Conservation (phyloP, 1,284 basidiomycete species). For the Ganoderma sinense region DNA sequence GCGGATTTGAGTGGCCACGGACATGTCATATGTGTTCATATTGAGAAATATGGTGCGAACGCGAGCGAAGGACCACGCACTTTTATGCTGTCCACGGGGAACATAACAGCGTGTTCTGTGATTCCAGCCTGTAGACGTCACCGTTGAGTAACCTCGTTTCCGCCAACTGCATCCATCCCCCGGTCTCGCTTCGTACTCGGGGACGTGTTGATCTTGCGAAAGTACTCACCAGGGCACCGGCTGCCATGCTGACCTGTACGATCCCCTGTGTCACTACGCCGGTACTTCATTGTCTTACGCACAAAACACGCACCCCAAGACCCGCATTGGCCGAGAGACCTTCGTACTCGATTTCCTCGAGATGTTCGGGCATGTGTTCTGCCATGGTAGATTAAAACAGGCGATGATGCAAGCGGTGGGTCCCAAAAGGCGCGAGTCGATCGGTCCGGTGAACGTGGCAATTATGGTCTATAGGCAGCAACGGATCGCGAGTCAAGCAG, state of each 20-base stretch:
- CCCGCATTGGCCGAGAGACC: slow-evolving; percentile 79
- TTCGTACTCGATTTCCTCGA: slow-evolving; percentile 79
- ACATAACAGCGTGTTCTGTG: slow-evolving; percentile 99
- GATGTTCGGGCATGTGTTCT: slow-evolving; percentile 11
- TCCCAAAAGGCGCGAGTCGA: neutral
- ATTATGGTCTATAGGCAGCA: neutral
- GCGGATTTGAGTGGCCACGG: slow-evolving; percentile 5
- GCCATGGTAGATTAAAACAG: neutral
- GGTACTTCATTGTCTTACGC: neutral
- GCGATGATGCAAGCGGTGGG: neutral
- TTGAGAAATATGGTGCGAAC: slow-evolving; percentile 1
- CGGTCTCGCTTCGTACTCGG: neutral
- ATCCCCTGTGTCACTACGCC: slow-evolving; percentile 8
- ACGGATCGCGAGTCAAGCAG: neutral
- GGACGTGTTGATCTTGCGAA: too few relatives aligned
- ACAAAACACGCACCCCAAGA: slow-evolving; percentile 58
- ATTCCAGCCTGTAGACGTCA: slow-evolving; percentile 84
- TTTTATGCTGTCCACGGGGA: slow-evolving; percentile 98
- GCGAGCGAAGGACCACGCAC: slow-evolving; percentile 52
- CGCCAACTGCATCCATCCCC: neutral
- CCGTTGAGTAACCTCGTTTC: slow-evolving; percentile 17
- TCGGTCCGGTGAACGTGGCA: neutral
- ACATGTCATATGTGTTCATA: neutral
- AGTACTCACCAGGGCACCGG: slow-evolving; percentile 87
- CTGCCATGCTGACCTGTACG: slow-evolving; percentile 91